Percentiles rank a stretch among this genome's conserved stretches.
These are phyloP conservation scores for Leccinum fibrillosum DNA, from an alignment of 768 basidiomycete genomes.

Conservation along the genomic window DNA sequence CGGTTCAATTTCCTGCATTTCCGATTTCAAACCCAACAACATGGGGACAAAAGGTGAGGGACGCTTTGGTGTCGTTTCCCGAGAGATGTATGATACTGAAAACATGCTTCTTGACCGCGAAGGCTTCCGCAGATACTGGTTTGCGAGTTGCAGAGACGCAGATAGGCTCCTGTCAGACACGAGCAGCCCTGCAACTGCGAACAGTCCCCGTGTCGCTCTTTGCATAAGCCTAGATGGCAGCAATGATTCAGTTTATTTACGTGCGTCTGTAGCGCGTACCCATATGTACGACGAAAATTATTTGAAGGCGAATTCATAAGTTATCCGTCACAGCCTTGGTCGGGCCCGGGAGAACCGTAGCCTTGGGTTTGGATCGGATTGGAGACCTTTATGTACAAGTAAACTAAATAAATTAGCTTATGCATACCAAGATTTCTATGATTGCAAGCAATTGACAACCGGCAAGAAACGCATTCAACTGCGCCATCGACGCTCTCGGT, in stretches of 20 bases:
- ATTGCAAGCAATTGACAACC: neutral
- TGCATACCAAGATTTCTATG: neutral
- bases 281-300: neutral
- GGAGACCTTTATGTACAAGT: neutral
- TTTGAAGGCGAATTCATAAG: neutral
- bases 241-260: neutral
- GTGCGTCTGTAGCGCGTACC: neutral
- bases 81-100: neutral
- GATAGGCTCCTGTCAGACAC: neutral
- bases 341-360: no score
- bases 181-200: neutral
- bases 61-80: neutral
- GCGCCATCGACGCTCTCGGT: neutral
- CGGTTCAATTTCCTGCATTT: slow-evolving; percentile 7
- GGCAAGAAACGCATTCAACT: neutral
- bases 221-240: neutral
- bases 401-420: neutral
- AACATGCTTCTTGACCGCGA: neutral
- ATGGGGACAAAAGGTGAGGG: slow-evolving; percentile 3
- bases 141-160: neutral
- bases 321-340: neutral
- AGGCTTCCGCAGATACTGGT: neutral
- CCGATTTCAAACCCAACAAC: neutral
- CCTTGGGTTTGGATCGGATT: neutral
- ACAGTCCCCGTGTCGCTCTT: neutral